phyloP scores from a whole-genome alignment of 2,329 filamentous ascomycete species.

The Botryotinia calthae region DNA sequence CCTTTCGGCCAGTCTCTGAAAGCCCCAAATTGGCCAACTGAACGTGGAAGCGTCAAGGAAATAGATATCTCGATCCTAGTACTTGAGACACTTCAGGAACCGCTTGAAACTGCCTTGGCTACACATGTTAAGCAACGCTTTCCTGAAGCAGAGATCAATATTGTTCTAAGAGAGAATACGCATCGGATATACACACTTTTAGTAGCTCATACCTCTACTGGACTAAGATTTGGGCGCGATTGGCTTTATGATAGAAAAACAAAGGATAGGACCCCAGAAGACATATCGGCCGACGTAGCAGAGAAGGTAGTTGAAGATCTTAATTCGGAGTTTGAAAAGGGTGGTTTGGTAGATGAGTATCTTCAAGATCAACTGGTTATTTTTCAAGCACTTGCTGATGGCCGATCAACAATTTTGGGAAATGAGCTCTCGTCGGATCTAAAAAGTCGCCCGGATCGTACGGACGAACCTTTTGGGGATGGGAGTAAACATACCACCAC shows the following conservation, averaged over 20 bases:
- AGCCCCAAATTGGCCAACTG: slow-evolving; percentile 33
- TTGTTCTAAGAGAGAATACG: slow-evolving; percentile 52
- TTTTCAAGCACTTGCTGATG: slow-evolving; percentile 57
- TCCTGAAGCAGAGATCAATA: slow-evolving; percentile 45
- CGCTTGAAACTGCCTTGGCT: slow-evolving; percentile 44
- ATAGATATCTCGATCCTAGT: slow-evolving; percentile 54
- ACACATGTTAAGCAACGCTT: slow-evolving; percentile 45
- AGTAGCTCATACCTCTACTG: slow-evolving; percentile 50
- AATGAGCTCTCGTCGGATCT: neutral
- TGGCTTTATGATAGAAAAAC: slow-evolving; percentile 44
- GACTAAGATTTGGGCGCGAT: slow-evolving; percentile 51
- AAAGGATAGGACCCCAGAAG: slow-evolving; percentile 32
- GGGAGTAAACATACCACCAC: slow-evolving; percentile 57
- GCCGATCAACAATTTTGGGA: slow-evolving; percentile 42
- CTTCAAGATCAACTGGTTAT: slow-evolving; percentile 61
- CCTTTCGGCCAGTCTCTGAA: slow-evolving; percentile 42
- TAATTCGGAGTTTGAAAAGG: slow-evolving; percentile 45
- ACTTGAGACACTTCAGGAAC: slow-evolving; percentile 45
- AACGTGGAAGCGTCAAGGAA: slow-evolving; percentile 41
- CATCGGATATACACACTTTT: slow-evolving; percentile 55
- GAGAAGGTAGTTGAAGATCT: slow-evolving; percentile 47
- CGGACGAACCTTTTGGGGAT: slow-evolving; percentile 52
- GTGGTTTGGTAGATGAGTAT: slow-evolving; percentile 53
- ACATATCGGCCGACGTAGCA: slow-evolving; percentile 44
- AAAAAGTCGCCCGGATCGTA: slow-evolving; percentile 43